A percentile compares a stretch with the other conserved stretches of the same genome.
These are phyloP conservation scores for Myriosclerotinia curreyana DNA, from an alignment of 2,329 filamentous ascomycete genomes.

Conservation along the genomic window DNA sequence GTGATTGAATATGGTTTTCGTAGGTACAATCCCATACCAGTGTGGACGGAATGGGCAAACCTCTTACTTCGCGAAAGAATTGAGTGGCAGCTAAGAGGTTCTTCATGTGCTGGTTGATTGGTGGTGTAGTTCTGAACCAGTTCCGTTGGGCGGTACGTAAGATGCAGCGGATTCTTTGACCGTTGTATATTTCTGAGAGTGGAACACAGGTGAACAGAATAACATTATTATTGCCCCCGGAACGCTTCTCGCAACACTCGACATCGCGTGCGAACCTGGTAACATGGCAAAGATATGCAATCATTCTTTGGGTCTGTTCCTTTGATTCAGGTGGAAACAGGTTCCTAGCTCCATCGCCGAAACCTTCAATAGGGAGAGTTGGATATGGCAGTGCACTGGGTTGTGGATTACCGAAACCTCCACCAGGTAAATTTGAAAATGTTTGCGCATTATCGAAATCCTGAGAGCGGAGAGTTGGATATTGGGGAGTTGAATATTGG, in stretches of 20 bases:
- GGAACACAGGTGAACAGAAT: neutral
- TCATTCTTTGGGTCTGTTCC: neutral
- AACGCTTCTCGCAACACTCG: neutral
- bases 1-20: neutral
- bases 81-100: neutral
- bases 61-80: neutral
- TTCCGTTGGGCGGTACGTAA: neutral
- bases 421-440: no score
- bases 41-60: neutral
- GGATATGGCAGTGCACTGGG: neutral
- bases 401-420: no score
- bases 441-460: no score
- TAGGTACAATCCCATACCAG: constrained; percentile 6
- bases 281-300: neutral
- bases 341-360: neutral
- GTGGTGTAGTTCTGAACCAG: neutral
- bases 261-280: neutral
- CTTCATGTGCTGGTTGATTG: neutral
- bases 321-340: neutral
- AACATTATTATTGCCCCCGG: neutral
- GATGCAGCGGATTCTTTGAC: neutral
- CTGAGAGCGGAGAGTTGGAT: no score
- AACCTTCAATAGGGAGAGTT: neutral
- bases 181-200: neutral
- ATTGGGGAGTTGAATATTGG: no score